Conservation (phyloP, 495 filamentous ascomycete genomes). For the Recurvomyces mirabilis region DNA sequence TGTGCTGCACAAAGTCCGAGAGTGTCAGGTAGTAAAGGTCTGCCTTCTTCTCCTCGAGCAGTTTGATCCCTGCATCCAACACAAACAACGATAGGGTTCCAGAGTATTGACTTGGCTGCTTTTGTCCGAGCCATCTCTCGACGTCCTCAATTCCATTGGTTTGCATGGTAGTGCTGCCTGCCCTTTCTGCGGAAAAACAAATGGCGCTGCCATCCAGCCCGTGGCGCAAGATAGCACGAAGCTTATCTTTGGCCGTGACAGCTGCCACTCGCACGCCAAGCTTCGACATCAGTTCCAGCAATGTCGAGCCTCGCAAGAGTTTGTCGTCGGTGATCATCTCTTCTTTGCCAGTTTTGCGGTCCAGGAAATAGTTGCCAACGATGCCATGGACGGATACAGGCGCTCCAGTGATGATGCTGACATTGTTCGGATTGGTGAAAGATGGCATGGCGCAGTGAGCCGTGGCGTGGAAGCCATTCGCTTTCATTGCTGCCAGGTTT, state of each 20-base stretch:
- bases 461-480: constrained; percentile 28
- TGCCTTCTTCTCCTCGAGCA: constrained; percentile 28
- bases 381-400: constrained; percentile 30
- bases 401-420: constrained; percentile 31
- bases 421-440: constrained; percentile 32
- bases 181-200: constrained; percentile 31
- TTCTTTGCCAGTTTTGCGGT: constrained; percentile 27
- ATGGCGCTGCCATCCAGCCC: constrained; percentile 23
- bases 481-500: constrained; percentile 22
- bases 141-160: constrained; percentile 22
- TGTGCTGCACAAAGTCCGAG: constrained; percentile 33
- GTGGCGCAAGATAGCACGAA: constrained; percentile 28
- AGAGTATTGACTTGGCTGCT: constrained; percentile 29
- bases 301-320: constrained; percentile 27
- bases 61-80: constrained; percentile 32
- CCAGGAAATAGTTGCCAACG: constrained; percentile 33
- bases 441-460: constrained; percentile 32
- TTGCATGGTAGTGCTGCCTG: constrained; percentile 9
- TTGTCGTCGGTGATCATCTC: constrained; percentile 31
- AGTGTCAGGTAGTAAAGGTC: constrained; percentile 36
- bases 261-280: constrained; percentile 31
- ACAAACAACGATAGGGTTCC: constrained; percentile 32
- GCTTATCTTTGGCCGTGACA: constrained; percentile 33
- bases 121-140: constrained; percentile 27
- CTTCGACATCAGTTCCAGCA: constrained; percentile 30